Evolutionary conservation across 768 basidiomycete genomes (phyloP), one percentile per base, ranked within the genome.

Genomic region (Cubamyces lactineus): DNA sequence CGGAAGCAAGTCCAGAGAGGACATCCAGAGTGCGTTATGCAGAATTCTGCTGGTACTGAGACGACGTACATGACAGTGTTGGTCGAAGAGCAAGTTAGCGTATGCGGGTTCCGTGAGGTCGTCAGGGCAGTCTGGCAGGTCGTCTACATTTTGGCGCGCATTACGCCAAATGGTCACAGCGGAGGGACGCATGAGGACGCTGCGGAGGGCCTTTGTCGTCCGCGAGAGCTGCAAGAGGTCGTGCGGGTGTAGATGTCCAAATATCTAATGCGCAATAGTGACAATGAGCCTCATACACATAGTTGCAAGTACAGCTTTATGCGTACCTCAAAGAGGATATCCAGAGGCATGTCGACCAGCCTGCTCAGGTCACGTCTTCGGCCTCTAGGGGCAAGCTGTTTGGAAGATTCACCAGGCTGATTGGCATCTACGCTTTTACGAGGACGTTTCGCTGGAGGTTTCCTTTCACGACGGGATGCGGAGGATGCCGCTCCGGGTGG

Each of bases 21-120:
- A 16, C 16, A 9, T 16, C 19, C 16, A n/a, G 5, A 16, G 16
- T 6, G n/a, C 42, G 12, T 15, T 1, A 43, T 5, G 12, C 5
- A 43, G 42, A 15, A 9, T 11, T 11, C 4, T 34, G 9, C 1
- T n/a, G 12, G 24, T 49, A 26, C 48, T 34, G 13, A 28, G 17
- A 30, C 48, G 26, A 58, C 62, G 34, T 30, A 74, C 75, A 59
- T 76, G 72, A 63, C 76, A 78, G 47, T 69, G 64, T 12, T 65
- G 48, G 28, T 72, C 70, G 52, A 76, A 75, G 11, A 69, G 61
- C 3, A 78, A 62, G 23, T 57, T 56, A 30, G 61, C 61, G 17
- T 57, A 62, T 12, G 47, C 48, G 6, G 61, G 61, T 23, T 62
- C 61, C 2, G 54, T 53, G 19, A 62, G 61, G 49, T 62, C 61